A percentile compares a stretch with the other conserved stretches of the same genome.
Conservation (phyloP, 2,329 filamentous ascomycete genomes). For the Keithomyces neogunnii region DNA sequence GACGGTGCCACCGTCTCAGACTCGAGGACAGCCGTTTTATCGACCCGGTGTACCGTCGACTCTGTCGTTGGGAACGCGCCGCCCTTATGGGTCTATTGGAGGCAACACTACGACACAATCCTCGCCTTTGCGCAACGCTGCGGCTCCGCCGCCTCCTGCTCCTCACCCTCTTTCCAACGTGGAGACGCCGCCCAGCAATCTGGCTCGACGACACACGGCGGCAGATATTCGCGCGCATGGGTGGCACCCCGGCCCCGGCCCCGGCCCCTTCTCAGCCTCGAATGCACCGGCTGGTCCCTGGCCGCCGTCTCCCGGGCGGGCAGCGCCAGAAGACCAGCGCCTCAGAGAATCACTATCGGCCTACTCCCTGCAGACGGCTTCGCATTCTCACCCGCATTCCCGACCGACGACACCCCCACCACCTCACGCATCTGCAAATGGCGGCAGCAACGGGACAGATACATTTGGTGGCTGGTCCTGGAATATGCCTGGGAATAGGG, state of each 20-base stretch:
- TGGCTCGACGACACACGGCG: conserved; percentile 82
- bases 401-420: conserved; percentile 44
- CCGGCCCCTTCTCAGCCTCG: conserved; percentile 56
- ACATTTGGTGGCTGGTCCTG: conserved; percentile 49
- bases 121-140: conserved; percentile 63
- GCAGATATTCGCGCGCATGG: conserved; percentile 89
- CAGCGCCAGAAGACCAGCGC: conserved; percentile 43
- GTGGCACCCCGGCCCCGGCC: conserved; percentile 47
- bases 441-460: conserved; percentile 27
- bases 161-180: conserved; percentile 59
- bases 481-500: conserved; percentile 39
- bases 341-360: conserved; percentile 48
- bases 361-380: conserved; percentile 40
- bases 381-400: conserved; percentile 37
- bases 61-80: conserved; percentile 64
- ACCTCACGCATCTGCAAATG: conserved; percentile 35
- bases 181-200: conserved; percentile 56
- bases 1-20: conserved; percentile 47
- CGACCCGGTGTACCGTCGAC: conserved; percentile 75
- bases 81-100: conserved; percentile 82
- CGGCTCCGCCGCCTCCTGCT: conserved; percentile 53
- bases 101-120: conserved; percentile 60
- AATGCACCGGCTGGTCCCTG: conserved; percentile 43
- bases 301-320: conserved; percentile 46
- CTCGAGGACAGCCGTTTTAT: conserved; percentile 56